Conservation (phyloP, 106 monocot species). For the Acorus calamus region DNA sequence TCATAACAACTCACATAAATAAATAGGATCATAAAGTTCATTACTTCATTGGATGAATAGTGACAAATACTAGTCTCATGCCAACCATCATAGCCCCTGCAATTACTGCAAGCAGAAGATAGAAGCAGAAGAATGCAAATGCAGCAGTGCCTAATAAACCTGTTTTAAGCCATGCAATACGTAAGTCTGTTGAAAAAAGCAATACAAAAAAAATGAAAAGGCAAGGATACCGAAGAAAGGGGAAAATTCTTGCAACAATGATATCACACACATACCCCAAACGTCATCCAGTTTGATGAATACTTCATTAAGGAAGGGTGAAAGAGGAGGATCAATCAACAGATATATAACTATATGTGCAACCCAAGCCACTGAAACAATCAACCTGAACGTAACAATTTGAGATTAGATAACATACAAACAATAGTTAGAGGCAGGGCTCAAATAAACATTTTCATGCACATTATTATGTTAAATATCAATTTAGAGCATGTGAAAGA, state of each 20-base stretch:
- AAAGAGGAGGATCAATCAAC: slow-evolving; percentile 82
- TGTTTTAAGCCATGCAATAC: slow-evolving; percentile 13
- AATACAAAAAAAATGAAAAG: neutral
- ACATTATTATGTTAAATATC: too few relatives aligned
- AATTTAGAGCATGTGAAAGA: too few relatives aligned
- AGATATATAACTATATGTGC: slow-evolving; percentile 89
- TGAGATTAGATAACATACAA: too few relatives aligned
- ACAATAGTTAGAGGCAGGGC: too few relatives aligned
- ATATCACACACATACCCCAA: slow-evolving; percentile 58
- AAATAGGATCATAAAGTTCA: too few relatives aligned
- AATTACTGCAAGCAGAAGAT: too few relatives aligned
- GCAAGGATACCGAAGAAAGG: neutral
- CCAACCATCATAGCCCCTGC: too few relatives aligned
- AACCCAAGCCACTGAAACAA: slow-evolving; percentile 95
- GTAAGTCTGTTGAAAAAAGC: neutral
- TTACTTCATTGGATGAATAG: slow-evolving; percentile 10
- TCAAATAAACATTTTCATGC: too few relatives aligned
- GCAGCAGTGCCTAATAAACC: slow-evolving; percentile 57
- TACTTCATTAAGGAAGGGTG: slow-evolving; percentile 88
- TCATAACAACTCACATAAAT: too few relatives aligned
- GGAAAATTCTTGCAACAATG: too few relatives aligned
- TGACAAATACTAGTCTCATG: slow-evolving; percentile 57
- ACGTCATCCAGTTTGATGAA: slow-evolving; percentile 89
- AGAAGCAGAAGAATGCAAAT: too few relatives aligned
- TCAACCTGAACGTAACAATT: slow-evolving; percentile 45